Base-by-base conservation (phyloP, 106 monocot species). In the Apostasia shenzhenica region DNA sequence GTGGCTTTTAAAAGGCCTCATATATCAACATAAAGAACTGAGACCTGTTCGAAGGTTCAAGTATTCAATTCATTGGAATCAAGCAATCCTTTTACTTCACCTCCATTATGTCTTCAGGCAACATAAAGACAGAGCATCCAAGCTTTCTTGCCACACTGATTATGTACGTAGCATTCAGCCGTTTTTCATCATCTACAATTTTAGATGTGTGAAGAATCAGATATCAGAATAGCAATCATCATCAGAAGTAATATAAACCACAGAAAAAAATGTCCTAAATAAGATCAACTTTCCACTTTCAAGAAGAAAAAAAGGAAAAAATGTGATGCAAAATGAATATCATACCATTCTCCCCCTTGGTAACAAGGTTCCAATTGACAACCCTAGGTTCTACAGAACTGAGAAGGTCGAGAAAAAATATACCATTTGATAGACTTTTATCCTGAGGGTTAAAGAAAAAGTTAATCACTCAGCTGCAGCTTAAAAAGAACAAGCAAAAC, bases 291-390 rank as follows among this genome's bases (percentile, higher is more conserved):
- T 26, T 26, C 26, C 26, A 26, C 0, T 26, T 26, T 26, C 26
- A 26, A 26, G 26, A 0, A 26, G 26, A 26, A 26, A 26, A 26
- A 26, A 26, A 26, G 26, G 26, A 26, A 26, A 26, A 26, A 26
- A 26, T 26, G 26, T 26, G 26, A 14, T 59, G 40, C 8, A 40
- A 40, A 8, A 59, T 67, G 63, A 71, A 67, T 8, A 54, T 46
- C 80, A n/a, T 63, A 89, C 92, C 92, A 55, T 57, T 81, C 77
- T 83, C 85, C 56, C 88, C 92, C 67, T 77, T 83, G 3, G 88
- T 86, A 14, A 89, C 88, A 70, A 88, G 71, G 43, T 89, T 93
- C 86, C 92, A 93, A 58, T 76, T 89, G 69, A 93, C 92, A 72
- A 86, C 86, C 55, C 89, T 81, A 57, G 83, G 67, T 26, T 89